phyloP scores from a whole-genome alignment of 2,329 filamentous ascomycete genomes.

The Coniochaeta sp. region DNA sequence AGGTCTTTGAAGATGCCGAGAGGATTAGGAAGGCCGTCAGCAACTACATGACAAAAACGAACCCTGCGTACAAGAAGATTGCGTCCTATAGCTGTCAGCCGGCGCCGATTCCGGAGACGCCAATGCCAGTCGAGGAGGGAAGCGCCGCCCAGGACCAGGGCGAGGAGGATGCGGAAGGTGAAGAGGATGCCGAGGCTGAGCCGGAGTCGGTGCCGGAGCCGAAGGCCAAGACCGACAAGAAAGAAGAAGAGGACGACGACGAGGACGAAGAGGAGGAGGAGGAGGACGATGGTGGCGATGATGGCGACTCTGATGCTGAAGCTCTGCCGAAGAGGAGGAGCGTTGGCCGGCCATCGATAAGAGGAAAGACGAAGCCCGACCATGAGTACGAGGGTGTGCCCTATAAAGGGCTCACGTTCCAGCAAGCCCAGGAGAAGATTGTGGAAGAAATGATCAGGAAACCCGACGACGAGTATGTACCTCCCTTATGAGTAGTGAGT shows the following conservation, averaged over 20 bases:
- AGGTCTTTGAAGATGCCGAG: constrained; percentile 77
- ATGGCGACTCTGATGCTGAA: constrained; percentile 23
- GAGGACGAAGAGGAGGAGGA: too few relatives aligned
- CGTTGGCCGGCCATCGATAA: constrained; percentile 24
- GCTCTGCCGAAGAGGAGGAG: constrained; percentile 16
- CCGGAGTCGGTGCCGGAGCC: constrained; percentile 13
- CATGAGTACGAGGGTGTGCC: constrained; percentile 47
- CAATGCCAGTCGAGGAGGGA: constrained; percentile 9
- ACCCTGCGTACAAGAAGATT: constrained; percentile 69
- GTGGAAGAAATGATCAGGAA: constrained; percentile 67
- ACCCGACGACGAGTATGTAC: constrained; percentile 54
- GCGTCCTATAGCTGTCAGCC: constrained; percentile 63
- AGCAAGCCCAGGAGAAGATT: constrained; percentile 81
- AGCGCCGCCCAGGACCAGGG: constrained; percentile 7
- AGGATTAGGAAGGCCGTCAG: constrained; percentile 78
- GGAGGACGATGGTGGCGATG: constrained; percentile 21
- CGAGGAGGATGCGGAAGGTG: constrained; percentile 19
- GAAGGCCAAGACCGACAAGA: constrained; percentile 18
- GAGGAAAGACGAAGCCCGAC: constrained; percentile 37
- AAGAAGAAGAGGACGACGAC: too few relatives aligned
- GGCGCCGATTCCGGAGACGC: constrained; percentile 62
- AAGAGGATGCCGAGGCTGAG: constrained; percentile 22
- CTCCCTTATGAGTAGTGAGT: constrained; percentile 1
- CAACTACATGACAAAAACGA: constrained; percentile 81
- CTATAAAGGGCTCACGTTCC: constrained; percentile 69